Conservation (phyloP, 1,139 yeast species). For the Taphrina deformans region DNA sequence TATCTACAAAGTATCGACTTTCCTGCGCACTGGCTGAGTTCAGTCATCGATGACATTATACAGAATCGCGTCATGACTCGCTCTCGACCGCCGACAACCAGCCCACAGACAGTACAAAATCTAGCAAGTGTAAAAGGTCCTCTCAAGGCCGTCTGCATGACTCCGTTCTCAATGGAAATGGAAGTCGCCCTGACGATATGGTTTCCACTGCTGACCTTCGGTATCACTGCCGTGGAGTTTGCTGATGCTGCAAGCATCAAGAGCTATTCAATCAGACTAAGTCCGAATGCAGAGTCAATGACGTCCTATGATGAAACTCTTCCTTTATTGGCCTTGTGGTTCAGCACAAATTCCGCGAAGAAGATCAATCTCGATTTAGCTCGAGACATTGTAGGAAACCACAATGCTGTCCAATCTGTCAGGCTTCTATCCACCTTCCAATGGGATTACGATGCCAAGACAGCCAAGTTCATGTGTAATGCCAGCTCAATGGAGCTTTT, state of each 20-base stretch:
- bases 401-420: constrained; percentile 23
- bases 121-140: constrained; percentile 4
- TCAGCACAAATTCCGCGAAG: constrained; percentile 21
- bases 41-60: constrained; percentile 23
- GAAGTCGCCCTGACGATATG: constrained; percentile 24
- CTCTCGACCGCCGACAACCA: neutral
- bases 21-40: constrained; percentile 29
- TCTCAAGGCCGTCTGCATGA: constrained; percentile 21
- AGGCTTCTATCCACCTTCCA: constrained; percentile 18
- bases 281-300: neutral
- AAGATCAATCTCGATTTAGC: constrained; percentile 18
- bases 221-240: constrained; percentile 26
- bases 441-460: constrained; percentile 20
- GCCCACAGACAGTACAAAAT: neutral
- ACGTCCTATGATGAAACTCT: constrained; percentile 8
- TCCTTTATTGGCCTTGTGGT: constrained; percentile 26
- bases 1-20: constrained; percentile 22
- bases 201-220: constrained; percentile 31
- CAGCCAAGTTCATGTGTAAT: constrained; percentile 28
- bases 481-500: constrained; percentile 23
- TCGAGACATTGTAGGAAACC: constrained; percentile 26
- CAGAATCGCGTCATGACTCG: constrained; percentile 30
- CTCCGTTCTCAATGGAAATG: constrained; percentile 32
- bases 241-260: constrained; percentile 22
- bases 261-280: constrained; percentile 16